Conservation (phyloP, 257 asterid species). For the Solanum chmielewskii region DNA sequence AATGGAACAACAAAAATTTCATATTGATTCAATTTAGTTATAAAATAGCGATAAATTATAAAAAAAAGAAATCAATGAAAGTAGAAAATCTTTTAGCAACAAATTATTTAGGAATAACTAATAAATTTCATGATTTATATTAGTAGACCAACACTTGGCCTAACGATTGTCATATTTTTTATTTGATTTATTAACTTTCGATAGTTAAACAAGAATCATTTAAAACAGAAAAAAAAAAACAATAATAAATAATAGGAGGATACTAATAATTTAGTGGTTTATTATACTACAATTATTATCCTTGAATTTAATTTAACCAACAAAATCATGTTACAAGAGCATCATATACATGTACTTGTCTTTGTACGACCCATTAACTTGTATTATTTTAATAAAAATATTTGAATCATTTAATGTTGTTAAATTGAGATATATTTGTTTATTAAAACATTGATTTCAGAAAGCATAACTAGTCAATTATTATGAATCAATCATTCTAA, state of each 20-base stretch:
- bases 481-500: background rate
- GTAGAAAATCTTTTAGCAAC: too few relatives aligned
- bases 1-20: background rate
- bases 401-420: background rate
- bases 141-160: background rate
- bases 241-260: too few relatives aligned
- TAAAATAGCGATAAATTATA: too few relatives aligned
- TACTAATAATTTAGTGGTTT: background rate
- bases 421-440: background rate
- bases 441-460: background rate
- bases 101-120: background rate
- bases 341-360: background rate
- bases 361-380: background rate
- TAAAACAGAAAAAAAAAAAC: too few relatives aligned
- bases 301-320: background rate
- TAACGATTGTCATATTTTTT: too few relatives aligned
- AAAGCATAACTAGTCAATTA: background rate
- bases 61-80: too few relatives aligned
- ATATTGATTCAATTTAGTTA: too few relatives aligned
- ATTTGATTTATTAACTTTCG: too few relatives aligned
- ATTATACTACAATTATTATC: background rate
- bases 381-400: background rate
- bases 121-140: too few relatives aligned
- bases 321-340: background rate
- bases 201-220: too few relatives aligned